These are phyloP conservation scores for Bathelium albidoporum DNA, from an alignment of 495 filamentous ascomycete genomes.

Conservation along the genomic window DNA sequence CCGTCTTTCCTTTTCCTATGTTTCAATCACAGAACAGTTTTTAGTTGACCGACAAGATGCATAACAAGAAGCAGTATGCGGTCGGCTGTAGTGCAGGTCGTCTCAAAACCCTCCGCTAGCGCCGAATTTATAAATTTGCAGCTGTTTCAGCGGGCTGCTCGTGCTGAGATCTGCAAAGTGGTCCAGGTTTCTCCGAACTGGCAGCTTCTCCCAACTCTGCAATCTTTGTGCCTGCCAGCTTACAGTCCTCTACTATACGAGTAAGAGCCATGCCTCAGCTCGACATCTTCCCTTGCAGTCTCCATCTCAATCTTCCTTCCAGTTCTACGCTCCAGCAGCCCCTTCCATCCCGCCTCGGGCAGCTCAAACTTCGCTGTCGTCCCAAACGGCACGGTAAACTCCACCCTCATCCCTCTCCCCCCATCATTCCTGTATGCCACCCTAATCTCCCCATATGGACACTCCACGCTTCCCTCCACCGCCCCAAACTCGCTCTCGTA, in stretches of 20 bases:
- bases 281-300: not conserved
- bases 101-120: no score
- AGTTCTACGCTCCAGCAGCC: not conserved
- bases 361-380: not conserved
- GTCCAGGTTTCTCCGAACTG: not conserved
- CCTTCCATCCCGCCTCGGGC: not conserved
- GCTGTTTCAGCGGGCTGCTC: no score
- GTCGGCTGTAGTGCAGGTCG: no score
- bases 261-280: not conserved
- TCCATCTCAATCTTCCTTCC: not conserved
- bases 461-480: conserved; percentile 9
- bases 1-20: no score
- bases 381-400: not conserved
- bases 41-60: no score
- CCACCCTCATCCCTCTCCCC: not conserved
- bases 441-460: conserved; percentile 5
- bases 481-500: conserved; percentile 7
- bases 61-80: no score
- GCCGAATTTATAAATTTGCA: no score
- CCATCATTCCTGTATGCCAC: not conserved
- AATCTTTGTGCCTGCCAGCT: not conserved
- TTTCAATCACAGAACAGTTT: no score
- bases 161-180: not conserved
- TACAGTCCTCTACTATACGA: not conserved
- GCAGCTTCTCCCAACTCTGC: not conserved